A percentile compares a stretch with the other conserved stretches of the same genome.
Evolutionary conservation across 331 rosid species (phyloP).

Genomic region (Phaseolus coccineus): DNA sequence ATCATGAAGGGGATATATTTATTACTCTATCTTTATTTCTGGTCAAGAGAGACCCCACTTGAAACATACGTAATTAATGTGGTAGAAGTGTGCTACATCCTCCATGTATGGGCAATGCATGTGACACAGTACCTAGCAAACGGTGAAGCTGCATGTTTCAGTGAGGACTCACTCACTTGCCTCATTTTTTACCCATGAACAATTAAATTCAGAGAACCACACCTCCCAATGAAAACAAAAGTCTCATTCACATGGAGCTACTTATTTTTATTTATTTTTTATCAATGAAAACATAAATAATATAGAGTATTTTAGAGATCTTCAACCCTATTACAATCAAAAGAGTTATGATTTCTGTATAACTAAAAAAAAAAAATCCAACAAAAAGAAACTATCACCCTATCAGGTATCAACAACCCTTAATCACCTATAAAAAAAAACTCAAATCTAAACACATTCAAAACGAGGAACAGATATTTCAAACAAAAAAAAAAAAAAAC

Average conservation of each 20-base stretch:
- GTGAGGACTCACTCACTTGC: constrained; percentile 2
- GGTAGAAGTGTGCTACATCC: constrained; percentile 42
- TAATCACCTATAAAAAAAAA: too few species aligned
- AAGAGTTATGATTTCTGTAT: too few species aligned
- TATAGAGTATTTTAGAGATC: too few species aligned
- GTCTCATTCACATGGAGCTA: constrained; percentile 12
- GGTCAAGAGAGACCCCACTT: too few species aligned
- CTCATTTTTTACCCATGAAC: constrained; percentile 27
- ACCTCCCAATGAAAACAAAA: constrained; percentile 10
- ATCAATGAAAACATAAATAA: too few species aligned
- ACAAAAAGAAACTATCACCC: too few species aligned
- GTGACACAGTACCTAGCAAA: constrained; percentile 44
- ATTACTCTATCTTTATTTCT: constrained; percentile 13
- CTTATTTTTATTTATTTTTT: background rate
- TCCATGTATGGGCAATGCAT: constrained; percentile 57
- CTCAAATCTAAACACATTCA: too few species aligned
- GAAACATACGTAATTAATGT: constrained; percentile 24
- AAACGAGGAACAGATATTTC: too few species aligned
- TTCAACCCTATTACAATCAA: too few species aligned
- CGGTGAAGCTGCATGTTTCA: constrained; percentile 42
- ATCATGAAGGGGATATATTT: constrained; percentile 33
- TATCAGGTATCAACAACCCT: too few species aligned
- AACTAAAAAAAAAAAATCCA: too few species aligned
- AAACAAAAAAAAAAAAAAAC: too few species aligned
- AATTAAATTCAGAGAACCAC: constrained; percentile 32